phyloP scores from a whole-genome alignment of 2,329 filamentous ascomycete genomes.

The Atkinsonella texensis region DNA sequence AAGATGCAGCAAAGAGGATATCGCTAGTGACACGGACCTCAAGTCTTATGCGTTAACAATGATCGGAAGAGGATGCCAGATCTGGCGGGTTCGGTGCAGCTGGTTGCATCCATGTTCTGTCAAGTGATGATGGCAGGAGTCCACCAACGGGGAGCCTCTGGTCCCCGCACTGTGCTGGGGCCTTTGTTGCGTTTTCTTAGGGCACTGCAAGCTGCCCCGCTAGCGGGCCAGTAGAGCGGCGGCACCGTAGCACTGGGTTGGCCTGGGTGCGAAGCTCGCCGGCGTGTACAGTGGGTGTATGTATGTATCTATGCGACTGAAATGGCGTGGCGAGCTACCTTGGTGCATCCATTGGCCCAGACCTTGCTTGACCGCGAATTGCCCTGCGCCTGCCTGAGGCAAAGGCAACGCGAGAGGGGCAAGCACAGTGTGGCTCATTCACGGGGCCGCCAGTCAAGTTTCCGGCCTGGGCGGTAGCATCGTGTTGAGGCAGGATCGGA shows the following conservation, averaged over 20 bases:
- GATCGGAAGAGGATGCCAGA: background rate
- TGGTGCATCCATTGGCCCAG: background rate
- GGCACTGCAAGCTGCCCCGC: background rate
- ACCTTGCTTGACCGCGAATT: no score
- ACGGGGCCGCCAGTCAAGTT: no score
- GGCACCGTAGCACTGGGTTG: background rate
- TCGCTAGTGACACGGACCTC: background rate
- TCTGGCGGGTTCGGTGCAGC: slow-evolving; percentile 3
- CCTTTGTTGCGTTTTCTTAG: background rate
- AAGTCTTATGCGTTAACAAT: background rate
- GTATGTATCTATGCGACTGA: background rate
- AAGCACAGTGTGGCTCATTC: no score
- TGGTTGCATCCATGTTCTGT: background rate
- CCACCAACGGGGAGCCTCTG: background rate
- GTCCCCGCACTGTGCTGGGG: background rate
- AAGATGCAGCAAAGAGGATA: background rate
- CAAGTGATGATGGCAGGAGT: slow-evolving; percentile 3
- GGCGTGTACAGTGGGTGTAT: no score
- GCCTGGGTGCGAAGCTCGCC: background rate
- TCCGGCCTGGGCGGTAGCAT: no score
- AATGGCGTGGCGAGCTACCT: background rate
- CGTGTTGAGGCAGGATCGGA: no score
- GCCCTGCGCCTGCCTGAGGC: no score
- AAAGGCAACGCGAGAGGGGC: no score
- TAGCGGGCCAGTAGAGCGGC: background rate